These are phyloP conservation scores for Trypanosoma mega DNA, from an alignment of 208 protist genomes.

Conservation along the genomic window DNA sequence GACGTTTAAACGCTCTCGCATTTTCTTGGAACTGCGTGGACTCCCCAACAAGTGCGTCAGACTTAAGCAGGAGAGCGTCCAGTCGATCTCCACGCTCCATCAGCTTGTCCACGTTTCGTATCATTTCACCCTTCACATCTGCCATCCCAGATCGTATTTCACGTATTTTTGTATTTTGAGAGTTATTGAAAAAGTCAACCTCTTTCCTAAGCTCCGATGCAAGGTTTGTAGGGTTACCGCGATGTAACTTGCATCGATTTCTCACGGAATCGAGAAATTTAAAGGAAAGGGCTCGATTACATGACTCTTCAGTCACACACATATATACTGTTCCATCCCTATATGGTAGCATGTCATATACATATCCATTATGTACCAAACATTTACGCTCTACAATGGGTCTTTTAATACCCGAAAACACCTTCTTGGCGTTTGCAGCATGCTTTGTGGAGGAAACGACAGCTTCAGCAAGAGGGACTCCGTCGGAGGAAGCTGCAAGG, in stretches of 20 bases:
- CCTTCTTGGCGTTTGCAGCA: conserved; percentile 13
- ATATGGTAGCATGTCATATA: conserved; percentile 20
- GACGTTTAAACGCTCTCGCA: conserved; percentile 9
- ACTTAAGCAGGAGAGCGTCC: conserved; percentile 33
- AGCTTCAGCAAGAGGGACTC: conserved; percentile 13
- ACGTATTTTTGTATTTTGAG: conserved; percentile 31
- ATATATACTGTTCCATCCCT: conserved; percentile 24
- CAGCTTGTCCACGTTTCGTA: conserved; percentile 39
- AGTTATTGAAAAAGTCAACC: conserved; percentile 29
- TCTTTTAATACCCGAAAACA: conserved; percentile 13
- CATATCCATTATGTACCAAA: conserved; percentile 18
- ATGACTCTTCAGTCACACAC: conserved; percentile 21
- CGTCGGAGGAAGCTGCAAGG: conserved; percentile 15
- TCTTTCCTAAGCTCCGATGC: conserved; percentile 17
- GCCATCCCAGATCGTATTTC: conserved; percentile 27
- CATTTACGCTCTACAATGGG: conserved; percentile 17
- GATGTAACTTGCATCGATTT: conserved; percentile 1
- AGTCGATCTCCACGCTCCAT: conserved; percentile 35
- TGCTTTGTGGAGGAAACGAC: neutral
- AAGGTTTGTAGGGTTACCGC: conserved; percentile 7
- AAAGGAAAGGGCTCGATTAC: conserved; percentile 14
- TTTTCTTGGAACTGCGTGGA: conserved; percentile 26
- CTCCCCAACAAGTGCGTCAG: conserved; percentile 23
- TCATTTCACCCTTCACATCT: conserved; percentile 32
- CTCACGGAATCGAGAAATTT: conserved; percentile 14